A percentile compares a stretch with the other conserved stretches of the same genome.
Evolutionary conservation across 495 filamentous ascomycete genomes (phyloP).

Genomic region (Podospora bellae-mahoneyi): DNA sequence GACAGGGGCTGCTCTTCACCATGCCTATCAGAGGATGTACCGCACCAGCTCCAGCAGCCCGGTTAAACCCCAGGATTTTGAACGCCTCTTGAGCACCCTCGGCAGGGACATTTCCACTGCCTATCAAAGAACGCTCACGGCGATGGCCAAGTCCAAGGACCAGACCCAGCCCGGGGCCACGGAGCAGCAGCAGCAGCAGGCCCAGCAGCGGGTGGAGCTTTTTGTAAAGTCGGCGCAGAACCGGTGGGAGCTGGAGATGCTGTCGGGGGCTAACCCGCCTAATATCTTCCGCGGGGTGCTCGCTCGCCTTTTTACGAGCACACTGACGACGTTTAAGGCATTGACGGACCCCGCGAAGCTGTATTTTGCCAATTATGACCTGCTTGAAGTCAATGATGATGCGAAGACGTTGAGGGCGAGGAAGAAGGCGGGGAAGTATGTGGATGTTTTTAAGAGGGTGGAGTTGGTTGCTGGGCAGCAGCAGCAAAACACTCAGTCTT

Average conservation of each 20-base stretch:
- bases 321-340: slow-evolving; percentile 39
- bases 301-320: slow-evolving; percentile 43
- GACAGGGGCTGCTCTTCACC: slow-evolving; percentile 34
- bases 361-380: slow-evolving; percentile 48
- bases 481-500: background rate
- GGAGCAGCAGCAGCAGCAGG: slow-evolving; percentile 30
- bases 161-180: slow-evolving; percentile 27
- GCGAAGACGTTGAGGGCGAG: slow-evolving; percentile 26
- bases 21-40: slow-evolving; percentile 49
- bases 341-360: slow-evolving; percentile 45
- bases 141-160: slow-evolving; percentile 29
- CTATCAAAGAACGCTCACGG: slow-evolving; percentile 40
- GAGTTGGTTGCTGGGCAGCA: slow-evolving; percentile 21
- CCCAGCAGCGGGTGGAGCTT: slow-evolving; percentile 31
- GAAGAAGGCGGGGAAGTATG: slow-evolving; percentile 26
- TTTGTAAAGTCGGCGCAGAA: slow-evolving; percentile 34
- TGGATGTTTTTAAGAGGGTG: slow-evolving; percentile 45
- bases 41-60: slow-evolving; percentile 39
- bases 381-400: slow-evolving; percentile 49
- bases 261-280: slow-evolving; percentile 45
- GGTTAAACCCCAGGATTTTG: slow-evolving; percentile 47
- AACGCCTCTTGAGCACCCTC: slow-evolving; percentile 45
- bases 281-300: slow-evolving; percentile 48
- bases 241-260: slow-evolving; percentile 49
- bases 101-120: slow-evolving; percentile 44